Conservation (phyloP, 768 basidiomycete genomes). For the Tricholoma hemisulphureum region DNA sequence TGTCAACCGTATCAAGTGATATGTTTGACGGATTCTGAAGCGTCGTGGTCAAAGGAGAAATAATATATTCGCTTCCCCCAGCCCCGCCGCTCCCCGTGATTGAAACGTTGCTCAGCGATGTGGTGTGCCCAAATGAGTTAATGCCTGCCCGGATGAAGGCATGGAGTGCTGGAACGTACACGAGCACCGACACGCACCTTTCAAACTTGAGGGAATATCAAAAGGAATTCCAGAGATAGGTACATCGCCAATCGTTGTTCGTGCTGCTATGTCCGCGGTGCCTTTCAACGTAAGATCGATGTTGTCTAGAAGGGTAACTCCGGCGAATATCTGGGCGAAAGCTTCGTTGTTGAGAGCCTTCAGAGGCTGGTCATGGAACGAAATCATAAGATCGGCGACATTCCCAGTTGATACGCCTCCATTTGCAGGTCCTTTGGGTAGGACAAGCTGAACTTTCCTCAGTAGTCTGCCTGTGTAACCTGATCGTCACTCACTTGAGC, state of each 20-base stretch:
- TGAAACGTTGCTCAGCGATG: conserved; percentile 52
- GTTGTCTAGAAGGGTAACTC: conserved; percentile 48
- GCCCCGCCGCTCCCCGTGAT: conserved; percentile 65
- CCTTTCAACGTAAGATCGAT: conserved; percentile 54
- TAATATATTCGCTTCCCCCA: conserved; percentile 58
- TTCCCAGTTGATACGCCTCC: conserved; percentile 74
- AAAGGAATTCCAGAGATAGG: conserved; percentile 65
- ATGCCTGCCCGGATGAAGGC: conserved; percentile 41
- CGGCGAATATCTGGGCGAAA: conserved; percentile 57
- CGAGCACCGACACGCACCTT: conserved; percentile 35
- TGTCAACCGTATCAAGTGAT: conserved; percentile 54
- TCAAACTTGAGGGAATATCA: conserved; percentile 53
- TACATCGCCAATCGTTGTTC: conserved; percentile 63
- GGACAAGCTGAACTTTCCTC: conserved; percentile 38
- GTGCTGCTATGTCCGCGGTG: conserved; percentile 54
- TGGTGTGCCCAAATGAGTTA: conserved; percentile 53
- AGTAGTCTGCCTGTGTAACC: neutral
- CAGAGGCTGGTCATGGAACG: conserved; percentile 56
- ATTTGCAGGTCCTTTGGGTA: conserved; percentile 46
- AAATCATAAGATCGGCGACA: conserved; percentile 54
- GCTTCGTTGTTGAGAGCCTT: conserved; percentile 52
- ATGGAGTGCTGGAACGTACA: neutral
- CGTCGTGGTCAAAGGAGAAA: conserved; percentile 53
- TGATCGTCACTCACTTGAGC: conserved; percentile 44
- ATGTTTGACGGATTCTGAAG: conserved; percentile 70